Evolutionary conservation across 169 alveolate species (phyloP).

Genomic region (Plasmodium billcollinsi): DNA sequence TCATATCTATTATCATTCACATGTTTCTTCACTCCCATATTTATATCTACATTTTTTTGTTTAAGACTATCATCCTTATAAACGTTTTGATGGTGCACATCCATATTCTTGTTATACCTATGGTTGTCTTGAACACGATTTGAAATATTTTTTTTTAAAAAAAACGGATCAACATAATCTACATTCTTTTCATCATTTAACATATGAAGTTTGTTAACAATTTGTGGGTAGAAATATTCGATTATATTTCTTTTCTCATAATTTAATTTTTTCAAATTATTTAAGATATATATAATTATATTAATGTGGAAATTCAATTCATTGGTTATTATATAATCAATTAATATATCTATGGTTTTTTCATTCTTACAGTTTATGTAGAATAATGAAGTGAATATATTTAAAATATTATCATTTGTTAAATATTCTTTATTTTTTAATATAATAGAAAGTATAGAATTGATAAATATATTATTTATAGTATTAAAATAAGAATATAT

Average conservation of each 20-base stretch:
- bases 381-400: conserved; percentile 59
- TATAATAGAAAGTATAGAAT: conserved; percentile 27
- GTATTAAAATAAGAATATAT: conserved; percentile 58
- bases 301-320: conserved; percentile 26
- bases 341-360: conserved; percentile 33
- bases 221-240: conserved; percentile 39
- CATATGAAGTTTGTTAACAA: conserved; percentile 19
- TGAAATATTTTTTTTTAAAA: conserved; percentile 44
- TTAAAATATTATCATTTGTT: conserved; percentile 48
- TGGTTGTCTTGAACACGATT: conserved; percentile 16
- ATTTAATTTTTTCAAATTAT: conserved; percentile 51
- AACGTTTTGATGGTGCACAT: not conserved
- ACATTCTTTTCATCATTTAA: conserved; percentile 19
- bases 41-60: not conserved
- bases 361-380: conserved; percentile 59
- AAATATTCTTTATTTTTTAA: conserved; percentile 28
- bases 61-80: not conserved
- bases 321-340: conserved; percentile 39
- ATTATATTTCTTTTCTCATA: conserved; percentile 17
- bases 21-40: not conserved
- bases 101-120: not conserved
- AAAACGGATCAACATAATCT: conserved; percentile 21
- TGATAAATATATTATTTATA: conserved; percentile 41
- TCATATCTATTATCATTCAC: not conserved
- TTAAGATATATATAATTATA: conserved; percentile 44